These are phyloP conservation scores for Crucibulum parvulum DNA, from an alignment of 1,284 basidiomycete species.

Conservation along the genomic window DNA sequence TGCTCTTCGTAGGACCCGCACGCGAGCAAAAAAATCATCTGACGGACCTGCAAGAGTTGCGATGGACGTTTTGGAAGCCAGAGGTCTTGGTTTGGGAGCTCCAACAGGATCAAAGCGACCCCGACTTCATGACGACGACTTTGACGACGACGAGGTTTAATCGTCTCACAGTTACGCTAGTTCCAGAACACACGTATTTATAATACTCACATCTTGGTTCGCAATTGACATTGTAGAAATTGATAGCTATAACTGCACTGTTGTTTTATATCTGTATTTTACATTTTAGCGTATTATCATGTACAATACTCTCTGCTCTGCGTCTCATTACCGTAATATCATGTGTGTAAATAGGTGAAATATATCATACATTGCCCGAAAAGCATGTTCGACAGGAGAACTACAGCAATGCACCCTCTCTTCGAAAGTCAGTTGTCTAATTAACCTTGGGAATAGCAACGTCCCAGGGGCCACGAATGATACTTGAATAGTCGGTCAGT, in stretches of 20 bases:
- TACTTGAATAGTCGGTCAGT: slow-evolving; percentile 32
- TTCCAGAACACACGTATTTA: background rate
- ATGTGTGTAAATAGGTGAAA: background rate
- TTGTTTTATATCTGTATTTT: slow-evolving; percentile 40
- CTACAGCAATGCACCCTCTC: background rate
- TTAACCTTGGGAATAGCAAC: slow-evolving; percentile 68
- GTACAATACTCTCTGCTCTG: slow-evolving; percentile 19
- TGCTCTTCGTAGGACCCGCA: slow-evolving; percentile 77
- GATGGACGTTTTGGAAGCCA: slow-evolving; percentile 77
- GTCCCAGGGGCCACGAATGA: slow-evolving; percentile 69
- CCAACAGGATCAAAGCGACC: slow-evolving; percentile 60
- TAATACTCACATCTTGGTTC: background rate
- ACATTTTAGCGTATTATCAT: slow-evolving; percentile 12
- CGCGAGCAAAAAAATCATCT: slow-evolving; percentile 71
- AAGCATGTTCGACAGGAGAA: too few species aligned
- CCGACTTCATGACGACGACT: slow-evolving; percentile 62
- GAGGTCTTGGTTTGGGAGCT: slow-evolving; percentile 71
- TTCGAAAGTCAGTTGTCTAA: slow-evolving; percentile 22
- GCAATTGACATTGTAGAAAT: background rate
- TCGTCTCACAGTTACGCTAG: background rate
- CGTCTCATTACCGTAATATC: background rate
- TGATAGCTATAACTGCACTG: slow-evolving; percentile 32
- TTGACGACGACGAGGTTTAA: slow-evolving; percentile 41
- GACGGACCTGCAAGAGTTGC: slow-evolving; percentile 79
- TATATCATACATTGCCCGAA: background rate